Evolutionary conservation across 202 grass and related monocot genomes (phyloP), one percentile per base, ranked within the genome.

Genomic region (Alloteropsis angusta): DNA sequence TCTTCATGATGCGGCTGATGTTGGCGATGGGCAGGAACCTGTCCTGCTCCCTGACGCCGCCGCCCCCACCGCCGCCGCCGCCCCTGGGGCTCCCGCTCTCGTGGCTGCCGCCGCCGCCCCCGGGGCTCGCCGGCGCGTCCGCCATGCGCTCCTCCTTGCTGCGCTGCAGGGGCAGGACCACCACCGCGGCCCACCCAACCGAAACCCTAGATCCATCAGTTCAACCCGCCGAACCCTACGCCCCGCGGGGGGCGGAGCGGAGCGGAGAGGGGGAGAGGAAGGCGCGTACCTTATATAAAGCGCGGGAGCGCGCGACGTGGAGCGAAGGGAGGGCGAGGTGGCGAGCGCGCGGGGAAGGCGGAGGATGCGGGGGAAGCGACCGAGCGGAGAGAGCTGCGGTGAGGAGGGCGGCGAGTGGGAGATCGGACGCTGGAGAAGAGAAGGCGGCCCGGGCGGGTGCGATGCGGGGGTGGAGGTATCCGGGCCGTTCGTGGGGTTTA

Each of bases 1-100:
- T 97, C 85, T 97, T 97, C 93, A 93, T 97, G 85, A 97, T 97
- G 68, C 93, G 88, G 80, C 93, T 97, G 75, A 97, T 97, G 76
- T 97, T 97, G 65, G 93, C 93, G 84, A 97, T 97, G 53, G 93
- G 93, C 53, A 97, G 84, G 82, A 97, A 97, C 85, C 93, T 85
- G 74, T 97, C 93, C 79, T 97, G 93, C 83, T 97, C 93, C 82
- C 93, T 83, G 47, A 93, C 83, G 12, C 88, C 79, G 4, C 90
- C 86, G 28, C 82, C 87, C 0, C 81, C 87, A 0, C 86, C 83
- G 7, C 91, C 91, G 5, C 84, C 77, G 10, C 80, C 86, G 15
- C 78, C 72, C 30, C 81, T 67, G 59, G 74, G 78, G 19, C 87
- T 84, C 6, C 82, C 87, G 60, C 78, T 77, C 60, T 58, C 86